These are phyloP conservation scores for Cryptococcus maquisensis DNA, from an alignment of 1,284 basidiomycete species.

Conservation along the genomic window DNA sequence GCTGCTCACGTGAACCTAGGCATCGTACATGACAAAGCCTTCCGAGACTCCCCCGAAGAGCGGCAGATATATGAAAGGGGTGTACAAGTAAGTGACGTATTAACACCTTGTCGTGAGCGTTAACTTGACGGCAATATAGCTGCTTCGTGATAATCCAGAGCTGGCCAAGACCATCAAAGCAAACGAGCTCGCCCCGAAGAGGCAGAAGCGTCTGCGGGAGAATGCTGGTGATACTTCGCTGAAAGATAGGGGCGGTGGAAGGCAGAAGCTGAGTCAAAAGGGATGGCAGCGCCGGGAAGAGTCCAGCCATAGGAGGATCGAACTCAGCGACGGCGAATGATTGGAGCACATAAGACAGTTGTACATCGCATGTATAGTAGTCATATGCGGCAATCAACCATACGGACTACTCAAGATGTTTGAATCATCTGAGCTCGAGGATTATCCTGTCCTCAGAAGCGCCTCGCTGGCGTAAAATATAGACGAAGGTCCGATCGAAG, in stretches of 20 bases:
- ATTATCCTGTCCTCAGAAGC: constrained; percentile 81
- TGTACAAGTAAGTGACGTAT: constrained; percentile 23
- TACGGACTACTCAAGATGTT: too few species aligned
- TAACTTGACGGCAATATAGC: constrained; percentile 10
- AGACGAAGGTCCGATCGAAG: constrained; percentile 74
- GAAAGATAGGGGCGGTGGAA: constrained; percentile 1
- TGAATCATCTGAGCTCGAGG: too few species aligned
- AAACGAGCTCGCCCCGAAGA: constrained; percentile 23
- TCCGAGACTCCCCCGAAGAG: constrained; percentile 39
- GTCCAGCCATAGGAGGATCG: too few species aligned
- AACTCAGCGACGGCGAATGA: too few species aligned
- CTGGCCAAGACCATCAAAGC: constrained; percentile 29
- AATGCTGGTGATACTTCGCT: constrained; percentile 2
- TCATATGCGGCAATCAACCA: too few species aligned
- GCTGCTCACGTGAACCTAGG: constrained; percentile 9
- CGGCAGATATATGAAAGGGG: constrained; percentile 38
- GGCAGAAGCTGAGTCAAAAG: too few species aligned
- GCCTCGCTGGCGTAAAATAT: constrained; percentile 73
- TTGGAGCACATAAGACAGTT: too few species aligned
- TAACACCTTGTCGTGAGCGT: neutral
- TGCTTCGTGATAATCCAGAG: constrained; percentile 26
- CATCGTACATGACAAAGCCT: constrained; percentile 31
- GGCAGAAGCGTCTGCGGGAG: neutral
- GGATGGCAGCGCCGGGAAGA: too few species aligned
- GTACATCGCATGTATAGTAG: too few species aligned